These are phyloP conservation scores for Phytophthora niederhauseri DNA, from an alignment of 352 stramenopile species.

Conservation along the genomic window DNA sequence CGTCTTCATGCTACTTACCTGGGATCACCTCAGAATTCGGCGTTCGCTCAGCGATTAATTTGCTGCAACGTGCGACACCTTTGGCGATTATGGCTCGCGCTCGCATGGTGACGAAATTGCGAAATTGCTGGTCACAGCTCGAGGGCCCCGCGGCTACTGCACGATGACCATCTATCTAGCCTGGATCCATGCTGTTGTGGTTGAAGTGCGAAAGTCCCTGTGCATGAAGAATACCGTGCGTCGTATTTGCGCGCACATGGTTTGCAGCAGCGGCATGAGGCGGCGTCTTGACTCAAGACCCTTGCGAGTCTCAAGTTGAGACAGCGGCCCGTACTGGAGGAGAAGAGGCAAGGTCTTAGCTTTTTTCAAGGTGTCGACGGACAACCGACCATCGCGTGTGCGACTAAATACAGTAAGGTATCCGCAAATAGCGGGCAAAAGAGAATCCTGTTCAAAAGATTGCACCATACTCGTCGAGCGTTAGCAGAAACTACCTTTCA, in stretches of 20 bases:
- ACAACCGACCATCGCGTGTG: neutral
- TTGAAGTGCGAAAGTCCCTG: neutral
- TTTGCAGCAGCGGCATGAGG: neutral
- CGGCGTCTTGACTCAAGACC: neutral
- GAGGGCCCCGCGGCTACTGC: neutral
- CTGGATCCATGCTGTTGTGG: neutral
- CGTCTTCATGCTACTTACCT: too few relatives aligned
- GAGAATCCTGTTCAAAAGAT: too few relatives aligned
- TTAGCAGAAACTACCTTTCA: neutral
- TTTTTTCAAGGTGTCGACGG: neutral
- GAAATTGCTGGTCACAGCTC: neutral
- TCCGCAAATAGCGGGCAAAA: too few relatives aligned
- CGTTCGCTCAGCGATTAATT: constrained; percentile 7
- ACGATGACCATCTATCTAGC: neutral
- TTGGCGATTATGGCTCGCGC: neutral
- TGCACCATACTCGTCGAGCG: neutral
- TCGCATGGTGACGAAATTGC: neutral
- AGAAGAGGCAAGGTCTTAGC: neutral
- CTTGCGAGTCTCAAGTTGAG: neutral
- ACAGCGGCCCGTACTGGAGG: neutral
- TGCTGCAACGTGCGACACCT: constrained; percentile 1
- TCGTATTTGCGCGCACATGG: neutral
- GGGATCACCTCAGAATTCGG: constrained; percentile 4
- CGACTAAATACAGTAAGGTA: neutral
- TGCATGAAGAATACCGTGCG: too few relatives aligned